Base-by-base conservation (phyloP, 179 eudicot species). In the Amaranthus tricolor region DNA sequence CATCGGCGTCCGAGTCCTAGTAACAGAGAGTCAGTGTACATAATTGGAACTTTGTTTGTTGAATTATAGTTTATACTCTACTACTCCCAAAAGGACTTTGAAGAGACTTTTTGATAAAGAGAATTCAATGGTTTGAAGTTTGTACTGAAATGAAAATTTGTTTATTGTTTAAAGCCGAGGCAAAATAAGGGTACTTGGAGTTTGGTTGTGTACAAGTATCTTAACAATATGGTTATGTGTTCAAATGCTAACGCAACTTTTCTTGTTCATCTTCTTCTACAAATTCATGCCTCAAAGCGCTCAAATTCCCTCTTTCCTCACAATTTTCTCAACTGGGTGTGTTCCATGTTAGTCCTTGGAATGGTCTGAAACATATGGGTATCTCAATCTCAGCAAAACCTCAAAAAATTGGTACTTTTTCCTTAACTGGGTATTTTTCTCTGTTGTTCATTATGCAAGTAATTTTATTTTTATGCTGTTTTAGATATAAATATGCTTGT, bases 341-440 rank as follows among this genome's bases (percentile, higher is more conserved):
- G n/a, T 76, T 43, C 47, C 9, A 52, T 51, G 68, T 76, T 52
- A 40, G 59, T 60, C 73, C 79, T 52, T 69, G 74, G 79, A 68
- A 61, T 76, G 79, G 79, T 76, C 56, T 76, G 47, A 69, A 40
- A 31, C 12, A 50, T 40, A n/a, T 76, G 68, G 69, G 79, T 17
- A 7, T 76, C 52, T 68, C 74, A 59, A 69, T 76, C 53, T 69
- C 74, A 31, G 44, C 74, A 4, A 76, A 68, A 76, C 51, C 61
- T 73, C 76, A 62, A 0, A 83, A 73, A 69, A 45, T 59, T 9
- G 89, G 96, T 90, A 82, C 62, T 66, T 71, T 40, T 80, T 45
- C 72, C 58, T 21, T 52, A 54, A 17, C 13, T 73, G 78, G 74
- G 74, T 50, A 63, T 66, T 45, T 47, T 40, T 11, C 10, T 9